Evolutionary conservation across 2,329 filamentous ascomycete species (phyloP), one percentile per base, ranked within the genome.

Genomic region (Talaromyces sp.): DNA sequence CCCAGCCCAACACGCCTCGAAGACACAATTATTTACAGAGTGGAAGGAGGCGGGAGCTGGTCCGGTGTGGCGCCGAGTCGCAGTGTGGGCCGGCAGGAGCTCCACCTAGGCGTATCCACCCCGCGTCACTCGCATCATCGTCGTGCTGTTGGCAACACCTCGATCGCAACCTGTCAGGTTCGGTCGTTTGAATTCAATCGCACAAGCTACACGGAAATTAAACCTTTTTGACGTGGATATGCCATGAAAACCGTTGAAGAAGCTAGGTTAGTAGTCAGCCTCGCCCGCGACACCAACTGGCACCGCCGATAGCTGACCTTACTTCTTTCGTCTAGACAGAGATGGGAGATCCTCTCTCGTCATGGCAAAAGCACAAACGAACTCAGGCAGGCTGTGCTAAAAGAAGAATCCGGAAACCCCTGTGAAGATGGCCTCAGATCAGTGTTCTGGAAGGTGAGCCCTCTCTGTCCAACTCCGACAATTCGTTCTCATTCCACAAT

Each of bases 381-480:
- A 62, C 78, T 92, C 59, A 86, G 84, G 74, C 80, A 80, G 64
- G 85, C 85, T n/a, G 81, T 90, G 57, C 85, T 82, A 72, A 77
- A 82, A 64, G 82, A 86, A 67, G 83, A 75, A 61, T 71, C 83
- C 19, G 73, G 82, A 17, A 89, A 83, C 68, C 85, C 88, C 54
- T 91, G 88, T 71, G 77, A 86, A 57, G 80, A 86, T 53, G 91
- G 91, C 14, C 85, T 92, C 65, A 86, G 92, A 59, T 97, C 93
- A 3, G 83, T 95, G 41, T 96, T 89, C 75, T 97, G 93, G 93
- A 97, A 96, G 85, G 90, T 88, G 70, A 67, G 66, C 58, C 63
- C 57, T 60, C 57, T 60, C 54, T 3, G 29, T 41, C 31, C 43
- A 63, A 56, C 48, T 31, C 60, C 59, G 27, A 41, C 32, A 17